These are phyloP conservation scores for Phylloporus scabripes DNA, from an alignment of 768 basidiomycete species.

Conservation along the genomic window DNA sequence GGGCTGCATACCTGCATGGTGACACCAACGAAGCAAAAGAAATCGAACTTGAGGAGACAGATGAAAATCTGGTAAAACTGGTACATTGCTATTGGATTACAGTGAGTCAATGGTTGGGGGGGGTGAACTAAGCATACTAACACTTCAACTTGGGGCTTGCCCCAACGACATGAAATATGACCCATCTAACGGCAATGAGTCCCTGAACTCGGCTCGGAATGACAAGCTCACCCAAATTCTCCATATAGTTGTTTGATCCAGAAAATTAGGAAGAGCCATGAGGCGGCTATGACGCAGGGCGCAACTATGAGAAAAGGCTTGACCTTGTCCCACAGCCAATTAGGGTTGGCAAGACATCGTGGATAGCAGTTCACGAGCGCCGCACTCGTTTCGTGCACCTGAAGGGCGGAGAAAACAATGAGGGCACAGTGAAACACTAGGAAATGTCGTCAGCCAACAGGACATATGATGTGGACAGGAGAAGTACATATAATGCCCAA, in stretches of 20 bases:
- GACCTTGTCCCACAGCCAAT: slow-evolving; percentile 55
- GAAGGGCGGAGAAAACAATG: slow-evolving; percentile 67
- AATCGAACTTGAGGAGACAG: slow-evolving; percentile 85
- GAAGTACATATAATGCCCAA: slow-evolving; percentile 62
- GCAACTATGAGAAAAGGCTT: slow-evolving; percentile 65
- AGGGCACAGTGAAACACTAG: slow-evolving; percentile 69
- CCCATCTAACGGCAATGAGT: slow-evolving; percentile 55
- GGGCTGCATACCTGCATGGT: slow-evolving; percentile 66
- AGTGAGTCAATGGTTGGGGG: not conserved
- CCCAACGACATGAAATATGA: slow-evolving; percentile 85
- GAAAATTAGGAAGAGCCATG: slow-evolving; percentile 64
- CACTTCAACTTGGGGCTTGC: slow-evolving; percentile 83
- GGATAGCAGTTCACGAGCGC: slow-evolving; percentile 43
- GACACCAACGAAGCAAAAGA: slow-evolving; percentile 82
- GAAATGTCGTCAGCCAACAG: slow-evolving; percentile 4
- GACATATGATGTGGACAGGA: not conserved
- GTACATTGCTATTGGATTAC: slow-evolving; percentile 62
- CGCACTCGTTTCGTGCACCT: slow-evolving; percentile 66
- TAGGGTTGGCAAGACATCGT: slow-evolving; percentile 46
- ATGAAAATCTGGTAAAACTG: slow-evolving; percentile 85
- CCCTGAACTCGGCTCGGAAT: not conserved
- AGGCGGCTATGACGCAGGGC: slow-evolving; percentile 60
- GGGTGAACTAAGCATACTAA: slow-evolving; percentile 29
- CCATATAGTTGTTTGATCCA: slow-evolving; percentile 65
- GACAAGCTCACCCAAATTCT: slow-evolving; percentile 69